phyloP scores from a whole-genome alignment of 2,329 filamentous ascomycete genomes.

The Cercospora zeae-maydis region DNA sequence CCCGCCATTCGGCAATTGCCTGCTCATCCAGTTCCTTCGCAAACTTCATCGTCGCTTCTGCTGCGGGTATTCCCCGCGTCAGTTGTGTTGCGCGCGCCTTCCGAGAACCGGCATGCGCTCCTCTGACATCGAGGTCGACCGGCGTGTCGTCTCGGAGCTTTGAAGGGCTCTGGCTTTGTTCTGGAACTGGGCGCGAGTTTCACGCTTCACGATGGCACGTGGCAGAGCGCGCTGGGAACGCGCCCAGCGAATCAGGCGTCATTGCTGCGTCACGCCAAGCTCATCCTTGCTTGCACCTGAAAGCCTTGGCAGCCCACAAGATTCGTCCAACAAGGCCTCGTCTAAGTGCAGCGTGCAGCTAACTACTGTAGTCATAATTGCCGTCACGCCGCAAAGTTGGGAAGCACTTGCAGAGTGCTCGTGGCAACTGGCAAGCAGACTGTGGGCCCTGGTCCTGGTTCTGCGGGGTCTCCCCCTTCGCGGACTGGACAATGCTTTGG shows the following conservation, averaged over 20 bases:
- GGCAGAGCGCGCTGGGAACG: neutral
- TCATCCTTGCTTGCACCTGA: neutral
- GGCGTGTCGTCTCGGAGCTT: neutral
- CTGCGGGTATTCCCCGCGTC: neutral
- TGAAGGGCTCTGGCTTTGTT: neutral
- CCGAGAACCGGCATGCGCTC: neutral
- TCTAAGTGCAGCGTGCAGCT: neutral
- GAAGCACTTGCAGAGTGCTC: neutral
- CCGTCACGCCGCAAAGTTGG: neutral
- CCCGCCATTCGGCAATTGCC: constrained; percentile 88
- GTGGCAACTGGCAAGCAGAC: neutral
- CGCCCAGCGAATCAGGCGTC: neutral
- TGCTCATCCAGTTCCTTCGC: constrained; percentile 71
- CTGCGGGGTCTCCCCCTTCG: neutral
- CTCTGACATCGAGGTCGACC: neutral
- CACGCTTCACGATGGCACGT: neutral
- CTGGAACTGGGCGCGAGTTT: neutral
- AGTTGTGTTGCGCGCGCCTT: neutral
- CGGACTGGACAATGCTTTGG: neutral
- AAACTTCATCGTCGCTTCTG: constrained; percentile 5
- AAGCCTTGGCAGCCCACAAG: no score
- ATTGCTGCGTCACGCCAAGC: neutral
- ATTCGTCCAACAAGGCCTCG: neutral
- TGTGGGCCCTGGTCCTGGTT: neutral
- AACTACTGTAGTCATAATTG: neutral